A percentile compares a stretch with the other conserved stretches of the same genome.
Conservation (phyloP, 75 land plant species). For the Cupressus sempervirens region DNA sequence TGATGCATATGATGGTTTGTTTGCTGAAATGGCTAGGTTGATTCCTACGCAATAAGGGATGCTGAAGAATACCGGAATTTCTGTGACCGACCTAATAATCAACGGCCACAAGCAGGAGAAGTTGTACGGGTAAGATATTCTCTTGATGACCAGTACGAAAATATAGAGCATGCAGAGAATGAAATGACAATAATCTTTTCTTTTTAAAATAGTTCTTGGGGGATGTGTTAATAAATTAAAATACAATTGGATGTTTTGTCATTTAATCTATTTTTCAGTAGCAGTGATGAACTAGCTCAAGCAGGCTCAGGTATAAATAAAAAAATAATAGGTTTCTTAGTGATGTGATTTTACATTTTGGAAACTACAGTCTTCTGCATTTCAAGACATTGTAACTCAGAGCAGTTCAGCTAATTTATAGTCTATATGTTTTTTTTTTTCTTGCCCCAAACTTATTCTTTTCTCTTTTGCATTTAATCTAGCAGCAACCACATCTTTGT, state of each 20-base stretch:
- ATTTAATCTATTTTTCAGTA: neutral
- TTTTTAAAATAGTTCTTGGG: neutral
- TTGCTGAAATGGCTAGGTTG: constrained; percentile 48
- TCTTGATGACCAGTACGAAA: neutral
- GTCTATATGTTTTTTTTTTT: neutral
- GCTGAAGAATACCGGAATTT: constrained; percentile 93
- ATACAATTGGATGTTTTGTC: neutral
- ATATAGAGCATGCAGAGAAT: neutral
- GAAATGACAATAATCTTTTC: neutral
- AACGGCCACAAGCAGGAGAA: constrained; percentile 87
- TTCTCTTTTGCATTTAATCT: neutral
- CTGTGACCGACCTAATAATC: constrained; percentile 87
- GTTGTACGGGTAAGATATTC: constrained; percentile 58
- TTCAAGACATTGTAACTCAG: neutral
- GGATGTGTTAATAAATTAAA: neutral
- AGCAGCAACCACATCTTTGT: neutral
- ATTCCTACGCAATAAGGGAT: constrained; percentile 87
- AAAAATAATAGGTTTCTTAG: neutral
- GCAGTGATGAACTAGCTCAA: neutral
- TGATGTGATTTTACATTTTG: too few relatives aligned
- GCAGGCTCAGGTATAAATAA: neutral
- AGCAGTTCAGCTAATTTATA: neutral
- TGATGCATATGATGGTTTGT: constrained; percentile 15
- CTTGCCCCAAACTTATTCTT: neutral
- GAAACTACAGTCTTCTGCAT: neutral